Conservation (phyloP, 2,329 filamentous ascomycete species). For the Chalara sp. region DNA sequence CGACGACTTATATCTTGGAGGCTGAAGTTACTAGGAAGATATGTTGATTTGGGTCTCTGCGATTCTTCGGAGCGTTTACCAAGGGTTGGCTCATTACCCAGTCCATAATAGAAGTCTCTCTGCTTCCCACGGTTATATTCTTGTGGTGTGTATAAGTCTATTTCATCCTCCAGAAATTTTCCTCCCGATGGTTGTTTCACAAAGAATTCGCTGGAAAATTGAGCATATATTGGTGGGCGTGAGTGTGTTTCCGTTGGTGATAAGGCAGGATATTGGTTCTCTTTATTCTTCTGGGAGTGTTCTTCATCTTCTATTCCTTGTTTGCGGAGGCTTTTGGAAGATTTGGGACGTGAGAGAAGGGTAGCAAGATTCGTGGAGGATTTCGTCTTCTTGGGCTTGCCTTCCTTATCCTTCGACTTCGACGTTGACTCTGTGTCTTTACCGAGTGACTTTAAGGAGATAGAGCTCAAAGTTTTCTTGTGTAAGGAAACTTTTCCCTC, state of each 20-base stretch:
- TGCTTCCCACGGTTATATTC: slow-evolving; percentile 25
- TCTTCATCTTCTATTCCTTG: slow-evolving; percentile 43
- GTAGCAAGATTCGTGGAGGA: slow-evolving; percentile 76
- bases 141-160: slow-evolving; percentile 26
- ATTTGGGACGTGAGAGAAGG: slow-evolving; percentile 69
- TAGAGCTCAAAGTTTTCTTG: slow-evolving; percentile 37
- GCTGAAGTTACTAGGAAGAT: slow-evolving; percentile 27
- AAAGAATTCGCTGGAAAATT: slow-evolving; percentile 49
- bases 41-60: slow-evolving; percentile 24
- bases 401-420: slow-evolving; percentile 37
- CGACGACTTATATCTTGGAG: slow-evolving; percentile 25
- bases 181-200: slow-evolving; percentile 30
- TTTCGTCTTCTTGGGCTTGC: slow-evolving; percentile 71
- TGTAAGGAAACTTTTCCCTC: slow-evolving; percentile 31
- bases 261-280: slow-evolving; percentile 64
- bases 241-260: slow-evolving; percentile 31
- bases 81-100: slow-evolving; percentile 20
- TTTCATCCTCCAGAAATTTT: slow-evolving; percentile 28
- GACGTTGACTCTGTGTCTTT: slow-evolving; percentile 29
- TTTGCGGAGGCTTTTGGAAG: slow-evolving; percentile 58
- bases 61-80: slow-evolving; percentile 14
- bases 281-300: slow-evolving; percentile 61
- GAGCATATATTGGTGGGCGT: slow-evolving; percentile 67
- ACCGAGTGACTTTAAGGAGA: slow-evolving; percentile 38
- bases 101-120: slow-evolving; percentile 22